Conservation (phyloP, 371 early-diverging fungal species). For the Haplosporangium sp. region DNA sequence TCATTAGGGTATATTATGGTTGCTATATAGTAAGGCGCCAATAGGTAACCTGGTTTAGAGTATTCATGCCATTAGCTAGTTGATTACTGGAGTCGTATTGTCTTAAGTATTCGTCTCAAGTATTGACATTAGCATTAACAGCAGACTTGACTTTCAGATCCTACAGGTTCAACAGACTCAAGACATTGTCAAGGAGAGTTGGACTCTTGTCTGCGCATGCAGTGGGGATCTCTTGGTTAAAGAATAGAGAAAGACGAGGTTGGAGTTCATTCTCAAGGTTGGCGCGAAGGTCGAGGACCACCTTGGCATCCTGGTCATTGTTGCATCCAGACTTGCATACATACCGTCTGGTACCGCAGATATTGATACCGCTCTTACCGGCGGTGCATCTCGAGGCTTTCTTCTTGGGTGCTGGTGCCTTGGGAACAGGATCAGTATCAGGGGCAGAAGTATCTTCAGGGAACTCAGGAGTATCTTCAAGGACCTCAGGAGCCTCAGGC, state of each 20-base stretch:
- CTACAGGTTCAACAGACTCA: background rate
- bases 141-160: background rate
- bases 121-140: constrained; percentile 12
- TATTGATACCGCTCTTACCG: constrained; percentile 4
- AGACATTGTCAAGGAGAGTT: constrained; percentile 4
- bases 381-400: background rate
- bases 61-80: too few relatives aligned
- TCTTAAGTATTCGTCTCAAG: background rate
- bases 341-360: constrained; percentile 25
- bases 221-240: constrained; percentile 22
- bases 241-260: constrained; percentile 23
- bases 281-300: constrained; percentile 23
- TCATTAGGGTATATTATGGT: too few relatives aligned
- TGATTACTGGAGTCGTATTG: too few relatives aligned
- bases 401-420: background rate
- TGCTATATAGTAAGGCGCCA: too few relatives aligned
- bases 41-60: too few relatives aligned
- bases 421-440: constrained; percentile 2
- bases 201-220: constrained; percentile 17
- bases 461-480: background rate
- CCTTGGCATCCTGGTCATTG: constrained; percentile 29
- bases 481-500: background rate
- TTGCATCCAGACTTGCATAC: constrained; percentile 46
- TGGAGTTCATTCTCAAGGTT: constrained; percentile 22
- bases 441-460: background rate